phyloP scores from a whole-genome alignment of 192 early-diverging fungal genomes.

The Backusella macrospora region DNA sequence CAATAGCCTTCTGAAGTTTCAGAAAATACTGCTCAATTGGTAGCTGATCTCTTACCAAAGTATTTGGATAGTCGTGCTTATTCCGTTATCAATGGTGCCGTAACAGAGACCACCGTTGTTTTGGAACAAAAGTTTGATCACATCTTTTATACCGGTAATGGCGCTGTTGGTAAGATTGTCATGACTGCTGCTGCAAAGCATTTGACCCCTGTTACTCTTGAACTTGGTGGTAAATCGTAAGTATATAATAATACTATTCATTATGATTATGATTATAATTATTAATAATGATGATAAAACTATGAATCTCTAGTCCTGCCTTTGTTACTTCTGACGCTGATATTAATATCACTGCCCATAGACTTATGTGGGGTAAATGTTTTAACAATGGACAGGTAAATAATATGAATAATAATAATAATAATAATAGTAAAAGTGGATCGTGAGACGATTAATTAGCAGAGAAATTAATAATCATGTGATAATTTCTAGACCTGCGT shows the following conservation, averaged over 20 bases:
- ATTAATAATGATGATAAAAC: neutral
- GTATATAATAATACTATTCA: neutral
- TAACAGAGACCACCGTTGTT: slow-evolving; percentile 67
- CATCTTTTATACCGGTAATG: slow-evolving; percentile 91
- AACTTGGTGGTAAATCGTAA: slow-evolving; percentile 89
- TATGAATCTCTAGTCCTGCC: slow-evolving; percentile 45
- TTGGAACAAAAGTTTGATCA: slow-evolving; percentile 73
- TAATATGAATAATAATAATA: neutral
- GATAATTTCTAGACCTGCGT: slow-evolving; percentile 72
- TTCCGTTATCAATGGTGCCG: slow-evolving; percentile 78
- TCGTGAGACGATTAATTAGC: too few species aligned
- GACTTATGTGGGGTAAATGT: slow-evolving; percentile 80
- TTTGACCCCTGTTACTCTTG: slow-evolving; percentile 82
- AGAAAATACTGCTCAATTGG: slow-evolving; percentile 60
- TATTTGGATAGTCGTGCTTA: slow-evolving; percentile 74
- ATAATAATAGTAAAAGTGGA: too few species aligned
- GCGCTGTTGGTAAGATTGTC: slow-evolving; percentile 76
- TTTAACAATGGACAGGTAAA: slow-evolving; percentile 80
- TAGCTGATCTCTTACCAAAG: slow-evolving; percentile 66
- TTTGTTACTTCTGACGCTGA: slow-evolving; percentile 66
- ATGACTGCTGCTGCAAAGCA: slow-evolving; percentile 80
- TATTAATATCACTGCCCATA: slow-evolving; percentile 60
- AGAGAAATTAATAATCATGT: neutral
- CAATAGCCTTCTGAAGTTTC: slow-evolving; percentile 80
- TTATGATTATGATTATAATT: neutral